A percentile compares a stretch with the other conserved stretches of the same genome.
phyloP scores from a whole-genome alignment of 1,284 basidiomycete species.

The Malassezia pachydermatis region DNA sequence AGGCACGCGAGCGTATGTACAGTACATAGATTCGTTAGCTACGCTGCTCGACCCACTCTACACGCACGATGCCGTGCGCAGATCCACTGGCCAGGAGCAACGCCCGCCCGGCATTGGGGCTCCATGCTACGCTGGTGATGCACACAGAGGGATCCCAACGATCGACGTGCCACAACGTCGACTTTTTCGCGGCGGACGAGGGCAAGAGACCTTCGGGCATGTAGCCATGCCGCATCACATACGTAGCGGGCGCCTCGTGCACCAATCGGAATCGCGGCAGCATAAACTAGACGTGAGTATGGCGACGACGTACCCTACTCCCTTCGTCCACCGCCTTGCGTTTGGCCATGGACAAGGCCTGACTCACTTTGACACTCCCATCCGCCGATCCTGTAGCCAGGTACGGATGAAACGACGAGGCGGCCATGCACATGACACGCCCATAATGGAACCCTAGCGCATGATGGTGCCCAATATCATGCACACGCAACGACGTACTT shows the following conservation, averaged over 20 bases:
- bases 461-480: conserved; percentile 14
- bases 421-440: conserved; percentile 5
- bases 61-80: conserved; percentile 9
- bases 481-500: conserved; percentile 7
- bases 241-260: background rate
- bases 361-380: conserved; percentile 14
- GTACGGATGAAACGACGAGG: conserved; percentile 13
- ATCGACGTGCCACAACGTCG: background rate
- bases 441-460: conserved; percentile 16
- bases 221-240: conserved; percentile 1
- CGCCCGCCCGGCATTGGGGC: conserved; percentile 1
- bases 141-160: conserved; percentile 11
- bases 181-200: background rate
- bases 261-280: conserved; percentile 14
- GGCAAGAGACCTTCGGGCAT: conserved; percentile 15
- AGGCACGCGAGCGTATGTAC: background rate
- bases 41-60: conserved; percentile 11
- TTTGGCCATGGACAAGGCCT: conserved; percentile 5
- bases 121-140: conserved; percentile 6
- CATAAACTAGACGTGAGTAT: too few species aligned
- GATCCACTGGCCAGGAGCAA: conserved; percentile 13
- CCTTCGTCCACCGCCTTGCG: conserved; percentile 12
- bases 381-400: conserved; percentile 15
- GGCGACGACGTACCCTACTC: too few species aligned
- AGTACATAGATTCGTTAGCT: background rate